Evolutionary conservation across 768 basidiomycete species (phyloP).

Genomic region (Suillus alpinus): DNA sequence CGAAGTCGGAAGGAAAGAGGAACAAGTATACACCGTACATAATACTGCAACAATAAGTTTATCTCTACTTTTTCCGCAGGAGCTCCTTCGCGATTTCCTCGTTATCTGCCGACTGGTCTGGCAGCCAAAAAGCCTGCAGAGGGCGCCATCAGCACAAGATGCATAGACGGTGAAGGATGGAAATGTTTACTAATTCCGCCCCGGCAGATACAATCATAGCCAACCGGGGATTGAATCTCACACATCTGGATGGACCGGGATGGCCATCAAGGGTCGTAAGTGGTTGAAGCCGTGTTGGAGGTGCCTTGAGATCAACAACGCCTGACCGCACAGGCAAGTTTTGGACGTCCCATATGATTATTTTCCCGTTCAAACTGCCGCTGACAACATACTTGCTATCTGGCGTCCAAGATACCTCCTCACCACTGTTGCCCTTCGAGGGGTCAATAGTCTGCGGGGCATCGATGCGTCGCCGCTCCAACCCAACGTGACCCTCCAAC

Average conservation of each 20-base stretch:
- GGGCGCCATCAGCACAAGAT: slow-evolving; percentile 8
- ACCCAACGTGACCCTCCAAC: slow-evolving; percentile 78
- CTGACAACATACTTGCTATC: slow-evolving; percentile 89
- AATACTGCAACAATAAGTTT: slow-evolving; percentile 1
- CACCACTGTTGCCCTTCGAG: slow-evolving; percentile 79
- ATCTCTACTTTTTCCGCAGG: slow-evolving; percentile 48
- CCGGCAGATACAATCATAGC: slow-evolving; percentile 89
- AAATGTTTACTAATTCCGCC: slow-evolving; percentile 66
- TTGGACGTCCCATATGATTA: slow-evolving; percentile 87
- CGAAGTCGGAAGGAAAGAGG: neutral
- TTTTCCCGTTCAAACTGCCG: slow-evolving; percentile 81
- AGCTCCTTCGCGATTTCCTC: slow-evolving; percentile 73
- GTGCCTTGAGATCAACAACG: slow-evolving; percentile 51
- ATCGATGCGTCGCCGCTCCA: slow-evolving; percentile 63
- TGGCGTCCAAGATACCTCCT: slow-evolving; percentile 92
- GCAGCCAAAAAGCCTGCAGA: slow-evolving; percentile 61
- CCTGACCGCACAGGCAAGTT: slow-evolving; percentile 52
- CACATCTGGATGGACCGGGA: slow-evolving; percentile 79
- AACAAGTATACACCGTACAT: neutral
- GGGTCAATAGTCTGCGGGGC: slow-evolving; percentile 61
- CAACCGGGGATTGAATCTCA: slow-evolving; percentile 85
- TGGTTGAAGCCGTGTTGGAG: slow-evolving; percentile 51
- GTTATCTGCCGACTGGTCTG: slow-evolving; percentile 62
- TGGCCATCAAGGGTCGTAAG: slow-evolving; percentile 67
- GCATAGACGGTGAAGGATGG: neutral